Conservation (phyloP, 192 early-diverging fungal species). For the Coemansia javaensis region DNA sequence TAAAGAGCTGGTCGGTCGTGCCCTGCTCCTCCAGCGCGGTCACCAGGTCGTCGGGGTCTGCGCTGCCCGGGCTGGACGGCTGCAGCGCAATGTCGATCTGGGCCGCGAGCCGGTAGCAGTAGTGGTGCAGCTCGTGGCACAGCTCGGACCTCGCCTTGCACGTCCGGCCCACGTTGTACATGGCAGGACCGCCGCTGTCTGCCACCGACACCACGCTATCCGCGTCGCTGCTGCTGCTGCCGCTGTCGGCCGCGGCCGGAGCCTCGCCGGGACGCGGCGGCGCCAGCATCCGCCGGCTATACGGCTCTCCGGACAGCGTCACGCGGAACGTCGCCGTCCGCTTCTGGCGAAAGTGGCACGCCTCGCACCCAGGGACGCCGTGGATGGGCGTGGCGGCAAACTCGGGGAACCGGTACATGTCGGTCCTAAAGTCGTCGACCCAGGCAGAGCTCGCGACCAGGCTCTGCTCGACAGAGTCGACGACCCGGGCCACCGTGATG, state of each 20-base stretch:
- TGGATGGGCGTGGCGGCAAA: slow-evolving; percentile 3
- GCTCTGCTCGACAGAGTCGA: slow-evolving; percentile 45
- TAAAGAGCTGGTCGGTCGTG: slow-evolving; percentile 15
- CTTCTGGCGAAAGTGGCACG: slow-evolving; percentile 36
- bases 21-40: slow-evolving; percentile 26
- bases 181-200: slow-evolving; percentile 3
- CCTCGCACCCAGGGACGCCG: slow-evolving; percentile 33
- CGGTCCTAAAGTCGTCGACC: slow-evolving; percentile 24
- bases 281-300: slow-evolving; percentile 16
- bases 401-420: slow-evolving; percentile 25
- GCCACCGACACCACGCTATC: slow-evolving; percentile 7
- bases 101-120: slow-evolving; percentile 23
- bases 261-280: slow-evolving; percentile 15
- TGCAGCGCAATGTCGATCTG: slow-evolving; percentile 14
- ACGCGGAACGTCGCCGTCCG: slow-evolving; percentile 40
- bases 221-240: neutral
- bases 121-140: slow-evolving; percentile 45
- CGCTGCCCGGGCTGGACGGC: neutral
- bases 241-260: neutral
- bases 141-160: slow-evolving; percentile 28
- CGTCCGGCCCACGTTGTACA: slow-evolving; percentile 25
- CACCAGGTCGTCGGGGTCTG: slow-evolving; percentile 30
- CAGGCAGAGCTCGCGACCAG: slow-evolving; percentile 41
- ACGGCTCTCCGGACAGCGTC: slow-evolving; percentile 20
- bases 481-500: slow-evolving; percentile 23